Percentiles rank a stretch among this genome's conserved stretches.
Evolutionary conservation across 83 land plant species (phyloP).

Genomic region (Picea mariana): DNA sequence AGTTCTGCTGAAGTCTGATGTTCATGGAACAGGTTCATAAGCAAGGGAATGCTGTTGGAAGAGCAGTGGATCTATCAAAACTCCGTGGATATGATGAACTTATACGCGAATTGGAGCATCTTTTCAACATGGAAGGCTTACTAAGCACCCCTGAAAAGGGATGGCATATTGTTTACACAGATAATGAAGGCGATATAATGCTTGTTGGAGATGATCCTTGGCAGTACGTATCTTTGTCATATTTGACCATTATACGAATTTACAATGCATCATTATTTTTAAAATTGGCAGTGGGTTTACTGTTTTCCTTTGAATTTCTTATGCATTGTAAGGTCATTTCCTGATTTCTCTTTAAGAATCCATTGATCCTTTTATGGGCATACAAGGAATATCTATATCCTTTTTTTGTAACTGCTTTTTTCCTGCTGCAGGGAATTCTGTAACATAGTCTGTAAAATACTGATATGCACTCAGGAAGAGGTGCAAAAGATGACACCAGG

Average conservation of each 20-base stretch:
- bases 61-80: constrained; percentile 33
- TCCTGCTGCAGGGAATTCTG: constrained; percentile 38
- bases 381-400: background rate
- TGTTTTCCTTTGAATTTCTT: background rate
- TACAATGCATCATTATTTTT: background rate
- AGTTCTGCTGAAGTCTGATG: constrained; percentile 1
- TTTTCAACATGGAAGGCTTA: constrained; percentile 31
- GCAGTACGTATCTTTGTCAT: constrained; percentile 21
- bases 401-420: constrained; percentile 2
- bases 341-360: background rate
- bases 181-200: constrained; percentile 35
- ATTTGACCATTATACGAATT: background rate
- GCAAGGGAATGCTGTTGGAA: constrained; percentile 40
- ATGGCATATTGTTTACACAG: constrained; percentile 37
- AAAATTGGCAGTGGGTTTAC: background rate
- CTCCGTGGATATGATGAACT: constrained; percentile 28
- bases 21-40: constrained; percentile 31
- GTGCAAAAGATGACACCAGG: constrained; percentile 15
- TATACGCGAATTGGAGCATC: constrained; percentile 26
- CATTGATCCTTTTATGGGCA: constrained; percentile 6
- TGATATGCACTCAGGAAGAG: constrained; percentile 37
- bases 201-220: constrained; percentile 36
- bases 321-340: background rate
- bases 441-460: constrained; percentile 31
- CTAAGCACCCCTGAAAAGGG: constrained; percentile 31